phyloP scores from a whole-genome alignment of 352 stramenopile genomes.

The Phytophthora vignae region DNA sequence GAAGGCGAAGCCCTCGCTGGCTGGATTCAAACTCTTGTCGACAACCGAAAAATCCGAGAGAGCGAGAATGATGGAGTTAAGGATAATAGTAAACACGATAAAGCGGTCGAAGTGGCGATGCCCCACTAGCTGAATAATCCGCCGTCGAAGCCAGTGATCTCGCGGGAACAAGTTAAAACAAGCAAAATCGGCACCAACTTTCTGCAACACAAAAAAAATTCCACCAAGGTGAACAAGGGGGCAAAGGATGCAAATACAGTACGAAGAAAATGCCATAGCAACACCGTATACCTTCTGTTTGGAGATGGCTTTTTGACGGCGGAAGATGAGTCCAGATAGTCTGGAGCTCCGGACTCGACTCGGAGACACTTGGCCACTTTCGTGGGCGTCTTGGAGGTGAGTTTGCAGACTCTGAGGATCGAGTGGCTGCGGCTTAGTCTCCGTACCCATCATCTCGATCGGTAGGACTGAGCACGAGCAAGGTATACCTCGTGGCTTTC shows the following conservation, averaged over 20 bases:
- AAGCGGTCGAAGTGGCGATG: constrained; percentile 82
- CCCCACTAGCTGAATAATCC: constrained; percentile 53
- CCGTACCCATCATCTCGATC: neutral
- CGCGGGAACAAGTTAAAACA: constrained; percentile 56
- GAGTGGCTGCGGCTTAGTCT: neutral
- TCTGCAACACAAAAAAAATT: constrained; percentile 18
- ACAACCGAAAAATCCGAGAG: constrained; percentile 85
- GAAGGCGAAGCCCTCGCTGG: constrained; percentile 47
- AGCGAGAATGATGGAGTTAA: constrained; percentile 87
- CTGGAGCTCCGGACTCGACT: neutral
- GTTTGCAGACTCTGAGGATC: neutral
- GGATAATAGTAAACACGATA: constrained; percentile 86
- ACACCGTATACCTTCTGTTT: neutral
- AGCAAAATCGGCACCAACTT: constrained; percentile 51
- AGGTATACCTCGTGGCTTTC: too few species aligned
- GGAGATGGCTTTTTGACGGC: constrained; percentile 23
- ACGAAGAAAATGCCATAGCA: neutral
- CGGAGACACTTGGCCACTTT: neutral
- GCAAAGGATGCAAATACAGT: neutral
- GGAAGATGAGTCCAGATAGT: neutral
- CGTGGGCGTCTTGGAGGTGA: neutral
- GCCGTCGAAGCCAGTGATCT: constrained; percentile 53
- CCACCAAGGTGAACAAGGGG: neutral
- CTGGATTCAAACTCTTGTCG: constrained; percentile 65
- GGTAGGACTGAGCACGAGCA: neutral